Conservation (phyloP, 352 stramenopile species). For the Globisporangium solare region DNA sequence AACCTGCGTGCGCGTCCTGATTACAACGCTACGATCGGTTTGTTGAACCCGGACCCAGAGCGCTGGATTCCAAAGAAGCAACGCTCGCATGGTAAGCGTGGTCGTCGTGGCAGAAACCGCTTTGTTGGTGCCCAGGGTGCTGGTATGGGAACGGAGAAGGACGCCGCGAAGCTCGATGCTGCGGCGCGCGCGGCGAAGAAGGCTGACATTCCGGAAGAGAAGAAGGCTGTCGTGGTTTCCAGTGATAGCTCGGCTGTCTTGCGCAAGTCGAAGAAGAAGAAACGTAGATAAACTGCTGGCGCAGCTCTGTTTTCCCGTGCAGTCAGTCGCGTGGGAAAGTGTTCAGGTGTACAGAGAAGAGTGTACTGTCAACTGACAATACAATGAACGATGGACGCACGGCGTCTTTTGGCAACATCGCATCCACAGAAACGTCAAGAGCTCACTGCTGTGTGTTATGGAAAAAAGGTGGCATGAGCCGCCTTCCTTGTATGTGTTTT, state of each 20-base stretch:
- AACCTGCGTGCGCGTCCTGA: slow-evolving; percentile 54
- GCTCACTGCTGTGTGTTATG: neutral
- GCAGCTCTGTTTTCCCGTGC: neutral
- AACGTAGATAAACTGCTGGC: slow-evolving; percentile 54
- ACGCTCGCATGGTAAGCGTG: slow-evolving; percentile 70
- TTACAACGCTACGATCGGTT: slow-evolving; percentile 76
- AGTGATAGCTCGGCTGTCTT: slow-evolving; percentile 49
- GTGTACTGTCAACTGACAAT: neutral
- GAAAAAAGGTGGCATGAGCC: neutral
- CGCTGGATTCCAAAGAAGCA: slow-evolving; percentile 87
- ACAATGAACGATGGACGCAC: neutral
- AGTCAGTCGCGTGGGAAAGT: neutral
- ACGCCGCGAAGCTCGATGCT: slow-evolving; percentile 76
- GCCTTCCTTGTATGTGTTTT: slow-evolving; percentile 10
- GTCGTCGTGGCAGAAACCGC: slow-evolving; percentile 70
- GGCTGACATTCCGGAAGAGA: slow-evolving; percentile 42
- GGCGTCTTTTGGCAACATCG: neutral
- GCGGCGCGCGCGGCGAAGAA: slow-evolving; percentile 72
- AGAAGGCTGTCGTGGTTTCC: slow-evolving; percentile 53
- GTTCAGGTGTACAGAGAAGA: neutral
- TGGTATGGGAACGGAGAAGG: slow-evolving; percentile 77
- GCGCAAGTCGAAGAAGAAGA: slow-evolving; percentile 86
- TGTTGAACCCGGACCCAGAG: slow-evolving; percentile 74
- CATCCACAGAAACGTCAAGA: neutral
- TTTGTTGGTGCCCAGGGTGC: slow-evolving; percentile 80